A percentile compares a stretch with the other conserved stretches of the same genome.
Conservation (phyloP, 2,329 filamentous ascomycete species). For the Verticillium zaregamsianum region DNA sequence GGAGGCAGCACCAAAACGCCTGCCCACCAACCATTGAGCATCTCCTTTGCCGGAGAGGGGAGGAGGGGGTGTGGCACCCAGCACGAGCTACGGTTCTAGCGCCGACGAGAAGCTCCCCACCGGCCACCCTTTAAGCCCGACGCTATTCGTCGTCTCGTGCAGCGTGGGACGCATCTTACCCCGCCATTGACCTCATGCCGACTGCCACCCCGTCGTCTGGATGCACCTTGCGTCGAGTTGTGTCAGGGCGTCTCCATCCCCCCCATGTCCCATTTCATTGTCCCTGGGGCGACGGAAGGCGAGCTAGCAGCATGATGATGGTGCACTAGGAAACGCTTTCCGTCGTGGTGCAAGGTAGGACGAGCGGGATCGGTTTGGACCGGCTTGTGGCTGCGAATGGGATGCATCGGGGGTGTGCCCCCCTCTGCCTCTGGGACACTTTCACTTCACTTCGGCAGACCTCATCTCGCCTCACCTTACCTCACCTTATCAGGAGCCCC, state of each 20-base stretch:
- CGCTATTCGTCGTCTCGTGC: neutral
- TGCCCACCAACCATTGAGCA: too few relatives aligned
- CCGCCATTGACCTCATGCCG: conserved; percentile 4
- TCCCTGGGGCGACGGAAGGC: neutral
- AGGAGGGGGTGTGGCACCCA: neutral
- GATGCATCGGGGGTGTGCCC: too few relatives aligned
- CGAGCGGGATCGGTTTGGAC: neutral
- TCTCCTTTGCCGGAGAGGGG: too few relatives aligned
- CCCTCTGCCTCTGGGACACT: neutral
- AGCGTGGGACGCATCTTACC: conserved; percentile 1
- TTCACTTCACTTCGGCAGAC: too few relatives aligned
- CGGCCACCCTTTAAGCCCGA: neutral
- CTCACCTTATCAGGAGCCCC: too few relatives aligned
- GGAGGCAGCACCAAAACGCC: neutral
- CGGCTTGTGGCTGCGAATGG: neutral
- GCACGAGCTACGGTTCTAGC: neutral
- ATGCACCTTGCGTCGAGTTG: neutral
- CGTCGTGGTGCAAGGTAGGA: neutral
- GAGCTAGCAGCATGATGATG: neutral
- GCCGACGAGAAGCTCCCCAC: neutral
- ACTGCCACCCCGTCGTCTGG: neutral
- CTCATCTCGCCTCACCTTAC: too few relatives aligned
- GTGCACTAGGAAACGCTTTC: neutral
- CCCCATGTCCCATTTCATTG: neutral
- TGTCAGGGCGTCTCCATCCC: neutral